Percentiles rank a stretch among this genome's conserved stretches.
Conservation (phyloP, 2,329 filamentous ascomycete species). For the Tolypocladium tundrense region DNA sequence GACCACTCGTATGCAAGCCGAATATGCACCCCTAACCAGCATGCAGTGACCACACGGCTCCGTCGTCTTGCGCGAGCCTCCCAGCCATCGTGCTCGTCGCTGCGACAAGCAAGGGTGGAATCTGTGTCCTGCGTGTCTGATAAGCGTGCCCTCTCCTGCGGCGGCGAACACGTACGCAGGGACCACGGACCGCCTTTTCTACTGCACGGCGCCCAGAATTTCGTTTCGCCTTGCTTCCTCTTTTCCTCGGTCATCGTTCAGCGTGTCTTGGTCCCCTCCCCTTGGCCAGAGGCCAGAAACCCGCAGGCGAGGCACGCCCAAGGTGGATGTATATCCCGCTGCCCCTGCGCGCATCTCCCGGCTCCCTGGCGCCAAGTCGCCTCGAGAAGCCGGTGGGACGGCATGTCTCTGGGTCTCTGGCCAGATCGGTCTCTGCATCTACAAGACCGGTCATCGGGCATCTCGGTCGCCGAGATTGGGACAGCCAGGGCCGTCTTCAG, state of each 20-base stretch:
- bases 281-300: background rate
- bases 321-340: conserved; percentile 22
- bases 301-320: background rate
- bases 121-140: background rate
- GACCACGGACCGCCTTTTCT: background rate
- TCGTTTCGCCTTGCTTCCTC: background rate
- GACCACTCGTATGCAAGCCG: background rate
- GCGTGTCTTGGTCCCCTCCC: background rate
- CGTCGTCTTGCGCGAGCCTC: background rate
- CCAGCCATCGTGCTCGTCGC: background rate
- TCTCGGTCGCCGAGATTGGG: background rate
- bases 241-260: background rate
- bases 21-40: background rate
- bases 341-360: conserved; percentile 1
- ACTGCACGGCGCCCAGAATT: background rate
- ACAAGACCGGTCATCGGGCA: background rate
- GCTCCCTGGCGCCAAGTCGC: background rate
- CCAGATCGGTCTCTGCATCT: background rate
- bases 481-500: background rate
- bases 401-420: background rate
- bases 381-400: background rate
- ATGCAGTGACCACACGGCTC: background rate
- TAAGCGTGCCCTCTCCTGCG: background rate
- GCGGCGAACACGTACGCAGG: background rate
- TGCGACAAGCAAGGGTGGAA: background rate